A percentile compares a stretch with the other conserved stretches of the same genome.
Evolutionary conservation across 805 yeast genomes (phyloP).

Genomic region (Kodamaea jinghongensis): DNA sequence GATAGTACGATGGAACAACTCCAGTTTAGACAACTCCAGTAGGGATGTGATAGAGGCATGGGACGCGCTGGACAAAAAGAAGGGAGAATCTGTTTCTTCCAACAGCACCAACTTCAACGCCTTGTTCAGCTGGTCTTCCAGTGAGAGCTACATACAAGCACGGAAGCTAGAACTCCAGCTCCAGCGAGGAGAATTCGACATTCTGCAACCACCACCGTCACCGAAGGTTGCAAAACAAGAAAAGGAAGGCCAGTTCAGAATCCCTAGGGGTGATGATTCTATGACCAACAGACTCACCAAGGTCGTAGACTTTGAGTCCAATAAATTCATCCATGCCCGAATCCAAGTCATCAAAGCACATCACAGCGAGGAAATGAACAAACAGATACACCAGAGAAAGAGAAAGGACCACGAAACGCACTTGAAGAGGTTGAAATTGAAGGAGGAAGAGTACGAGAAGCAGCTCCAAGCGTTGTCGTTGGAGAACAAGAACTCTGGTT

Average conservation of each 20-base stretch:
- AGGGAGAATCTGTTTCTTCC: conserved; percentile 7
- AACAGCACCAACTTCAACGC: conserved; percentile 15
- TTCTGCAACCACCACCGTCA: background rate
- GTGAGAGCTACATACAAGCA: conserved; percentile 36
- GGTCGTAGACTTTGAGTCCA: conserved; percentile 36
- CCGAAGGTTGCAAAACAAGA: background rate
- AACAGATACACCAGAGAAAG: conserved; percentile 38
- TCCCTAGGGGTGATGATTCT: conserved; percentile 12
- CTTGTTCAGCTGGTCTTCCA: conserved; percentile 43
- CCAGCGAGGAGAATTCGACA: conserved; percentile 4
- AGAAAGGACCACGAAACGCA: conserved; percentile 39
- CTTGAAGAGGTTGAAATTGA: conserved; percentile 30
- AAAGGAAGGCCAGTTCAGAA: conserved; percentile 2
- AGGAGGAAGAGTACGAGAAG: conserved; percentile 40
- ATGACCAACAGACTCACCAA: conserved; percentile 24
- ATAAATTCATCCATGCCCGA: conserved; percentile 36
- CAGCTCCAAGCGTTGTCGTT: conserved; percentile 26
- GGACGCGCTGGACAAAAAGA: conserved; percentile 16
- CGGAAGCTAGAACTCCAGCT: conserved; percentile 26
- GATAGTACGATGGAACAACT: conserved; percentile 32
- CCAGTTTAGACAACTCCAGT: conserved; percentile 22
- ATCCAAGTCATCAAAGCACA: conserved; percentile 37
- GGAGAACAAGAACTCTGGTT: conserved; percentile 20
- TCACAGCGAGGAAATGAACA: conserved; percentile 35
- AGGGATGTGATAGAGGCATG: conserved; percentile 23